Evolutionary conservation across 345 rosid genomes (phyloP), one percentile per base, ranked within the genome.

Genomic region (Gossypium herbaceum): DNA sequence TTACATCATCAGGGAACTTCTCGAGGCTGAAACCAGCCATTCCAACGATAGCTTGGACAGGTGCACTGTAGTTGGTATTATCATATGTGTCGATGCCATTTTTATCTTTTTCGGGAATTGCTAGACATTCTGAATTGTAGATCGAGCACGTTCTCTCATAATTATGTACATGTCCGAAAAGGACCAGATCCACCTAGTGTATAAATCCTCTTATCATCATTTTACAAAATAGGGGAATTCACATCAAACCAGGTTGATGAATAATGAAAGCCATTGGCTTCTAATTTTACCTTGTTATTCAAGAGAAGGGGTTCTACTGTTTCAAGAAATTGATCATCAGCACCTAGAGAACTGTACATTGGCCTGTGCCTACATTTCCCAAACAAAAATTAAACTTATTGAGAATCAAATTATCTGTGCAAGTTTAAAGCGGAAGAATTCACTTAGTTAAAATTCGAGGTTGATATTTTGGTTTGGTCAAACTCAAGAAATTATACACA

Each of bases 101-200:
- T 59, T 39, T 50, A 78, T 84, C 90, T 79, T 78, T 88, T 1
- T 25, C 27, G 13, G 95, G 95, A 85, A 82, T 84, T 48, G 84
- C 88, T 44, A 79, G 74, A 76, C 95, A 90, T 12, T 71, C 24
- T 2, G 41, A 51, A 66, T 75, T 75, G 70, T 69, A 85, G 27
- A 90, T 76, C 1, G 95, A 84, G 68, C 95, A 90, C 8, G 86
- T 90, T 81, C 92, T 81, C 74, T 90, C 95, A 44, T 90, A 88
- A 68, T 88, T 90, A 76, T 90, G 95, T 24, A 90, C 90, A 62
- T 90, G 95, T 13, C 95, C 92, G 17, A 86, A 72, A 6, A 90
- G 88, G 17, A 24, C 92, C 43, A 90, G 62, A 76, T 88, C 95
- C 27, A 87, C 95, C 93, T 89, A 51, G 27, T 74, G 73, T 45